These are phyloP conservation scores for Fusarium nanum DNA, from an alignment of 2,329 filamentous ascomycete genomes.

Conservation along the genomic window DNA sequence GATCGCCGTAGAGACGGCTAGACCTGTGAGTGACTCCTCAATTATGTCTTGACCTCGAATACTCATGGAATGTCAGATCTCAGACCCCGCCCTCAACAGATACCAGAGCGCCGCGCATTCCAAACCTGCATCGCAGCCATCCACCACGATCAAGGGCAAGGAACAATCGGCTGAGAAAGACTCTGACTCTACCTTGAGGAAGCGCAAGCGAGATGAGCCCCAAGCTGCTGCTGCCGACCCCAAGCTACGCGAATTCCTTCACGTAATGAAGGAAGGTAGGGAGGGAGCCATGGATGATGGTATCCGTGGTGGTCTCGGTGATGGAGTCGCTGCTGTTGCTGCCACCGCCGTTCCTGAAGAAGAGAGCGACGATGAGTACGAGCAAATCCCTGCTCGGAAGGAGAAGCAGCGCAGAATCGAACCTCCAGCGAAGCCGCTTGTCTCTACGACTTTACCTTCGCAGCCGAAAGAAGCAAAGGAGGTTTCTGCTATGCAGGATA, in stretches of 20 bases:
- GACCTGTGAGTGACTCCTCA: conserved; percentile 68
- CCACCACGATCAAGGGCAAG: conserved; percentile 27
- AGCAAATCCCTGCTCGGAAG: conserved; percentile 68
- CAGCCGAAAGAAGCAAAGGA: conserved; percentile 36
- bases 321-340: conserved; percentile 36
- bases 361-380: conserved; percentile 81
- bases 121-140: conserved; percentile 36
- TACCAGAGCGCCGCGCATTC: conserved; percentile 45
- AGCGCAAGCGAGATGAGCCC: conserved; percentile 73
- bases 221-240: conserved; percentile 70
- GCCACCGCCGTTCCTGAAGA: conserved; percentile 59
- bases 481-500: conserved; percentile 19
- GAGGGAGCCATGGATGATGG: conserved; percentile 52
- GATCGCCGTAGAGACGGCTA: conserved; percentile 88
- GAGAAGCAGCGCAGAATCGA: conserved; percentile 57
- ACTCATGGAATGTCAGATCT: conserved; percentile 58
- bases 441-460: conserved; percentile 29
- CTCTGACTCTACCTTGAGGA: conserved; percentile 65
- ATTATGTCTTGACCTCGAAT: conserved; percentile 36
- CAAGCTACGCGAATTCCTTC: conserved; percentile 87
- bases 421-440: conserved; percentile 41
- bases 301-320: conserved; percentile 38
- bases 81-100: conserved; percentile 56
- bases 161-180: conserved; percentile 47
- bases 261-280: conserved; percentile 75